Conservation (phyloP, 2,329 filamentous ascomycete species). For the Neonectria hederae region DNA sequence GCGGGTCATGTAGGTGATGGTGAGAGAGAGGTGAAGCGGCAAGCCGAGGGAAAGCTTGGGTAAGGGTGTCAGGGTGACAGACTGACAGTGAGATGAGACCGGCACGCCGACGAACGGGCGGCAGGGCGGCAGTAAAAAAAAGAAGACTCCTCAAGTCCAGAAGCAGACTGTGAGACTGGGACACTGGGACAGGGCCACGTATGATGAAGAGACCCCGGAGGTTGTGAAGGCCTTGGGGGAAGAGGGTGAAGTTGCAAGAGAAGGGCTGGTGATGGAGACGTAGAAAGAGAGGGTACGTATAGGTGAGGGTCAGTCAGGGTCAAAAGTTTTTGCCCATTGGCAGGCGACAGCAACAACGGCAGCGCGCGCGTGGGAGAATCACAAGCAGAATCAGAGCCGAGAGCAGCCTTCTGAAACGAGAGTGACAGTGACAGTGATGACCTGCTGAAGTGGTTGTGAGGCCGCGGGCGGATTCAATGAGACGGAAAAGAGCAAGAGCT, state of each 20-base stretch:
- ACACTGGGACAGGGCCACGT: slow-evolving; percentile 7
- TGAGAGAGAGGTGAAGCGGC: slow-evolving; percentile 24
- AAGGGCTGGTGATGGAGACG: slow-evolving; percentile 26
- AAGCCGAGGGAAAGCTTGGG: slow-evolving; percentile 31
- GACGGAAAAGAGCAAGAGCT: slow-evolving; percentile 38
- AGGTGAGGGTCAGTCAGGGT: slow-evolving; percentile 38
- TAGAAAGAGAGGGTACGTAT: slow-evolving; percentile 40
- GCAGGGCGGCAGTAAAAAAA: slow-evolving; percentile 10
- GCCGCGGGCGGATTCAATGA: slow-evolving; percentile 30
- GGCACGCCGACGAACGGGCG: slow-evolving; percentile 19
- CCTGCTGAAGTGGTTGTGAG: slow-evolving; percentile 26
- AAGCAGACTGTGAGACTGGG: slow-evolving; percentile 1
- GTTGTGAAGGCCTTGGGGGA: slow-evolving; percentile 2
- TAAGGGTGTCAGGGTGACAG: background rate
- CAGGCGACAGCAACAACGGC: slow-evolving; percentile 35
- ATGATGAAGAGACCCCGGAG: slow-evolving; percentile 3
- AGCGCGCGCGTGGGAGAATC: slow-evolving; percentile 28
- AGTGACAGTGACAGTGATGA: slow-evolving; percentile 26
- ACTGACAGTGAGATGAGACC: slow-evolving; percentile 16
- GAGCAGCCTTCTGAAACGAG: slow-evolving; percentile 15
- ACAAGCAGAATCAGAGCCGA: slow-evolving; percentile 23
- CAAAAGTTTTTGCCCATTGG: slow-evolving; percentile 41
- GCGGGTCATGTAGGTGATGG: slow-evolving; percentile 45
- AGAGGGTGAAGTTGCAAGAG: slow-evolving; percentile 30
- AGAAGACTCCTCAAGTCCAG: slow-evolving; percentile 7